These are phyloP conservation scores for Starmerella ratchasimensis DNA, from an alignment of 805 yeast genomes.

Conservation along the genomic window DNA sequence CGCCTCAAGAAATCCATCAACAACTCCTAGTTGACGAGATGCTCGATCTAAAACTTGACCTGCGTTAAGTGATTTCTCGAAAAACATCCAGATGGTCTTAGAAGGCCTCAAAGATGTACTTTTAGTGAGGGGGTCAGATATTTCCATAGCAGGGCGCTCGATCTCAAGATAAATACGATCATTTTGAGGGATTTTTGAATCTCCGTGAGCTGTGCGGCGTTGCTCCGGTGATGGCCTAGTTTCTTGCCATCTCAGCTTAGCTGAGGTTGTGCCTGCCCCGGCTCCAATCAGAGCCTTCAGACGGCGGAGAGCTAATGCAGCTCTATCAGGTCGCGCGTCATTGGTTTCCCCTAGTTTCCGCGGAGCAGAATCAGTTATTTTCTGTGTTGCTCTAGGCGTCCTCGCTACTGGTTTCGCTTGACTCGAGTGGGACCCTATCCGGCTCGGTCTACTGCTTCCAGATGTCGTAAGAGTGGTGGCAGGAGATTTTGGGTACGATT, in stretches of 20 bases:
- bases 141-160: constrained; percentile 17
- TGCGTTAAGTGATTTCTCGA: constrained; percentile 12
- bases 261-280: too few species aligned
- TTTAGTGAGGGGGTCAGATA: constrained; percentile 17
- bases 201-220: constrained; percentile 27
- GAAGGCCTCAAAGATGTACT: constrained; percentile 15
- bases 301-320: constrained; percentile 10
- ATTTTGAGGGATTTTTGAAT: constrained; percentile 22
- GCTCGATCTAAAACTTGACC: constrained; percentile 23
- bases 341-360: too few species aligned
- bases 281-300: constrained; percentile 9
- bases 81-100: constrained; percentile 21
- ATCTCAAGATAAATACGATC: constrained; percentile 27
- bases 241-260: neutral
- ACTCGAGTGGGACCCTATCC: too few species aligned
- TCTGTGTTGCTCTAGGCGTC: too few species aligned
- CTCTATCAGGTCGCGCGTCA: too few species aligned
- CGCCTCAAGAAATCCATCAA: neutral
- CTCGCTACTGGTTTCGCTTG: too few species aligned
- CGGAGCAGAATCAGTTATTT: too few species aligned
- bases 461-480: too few species aligned
- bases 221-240: constrained; percentile 3
- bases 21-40: constrained; percentile 17
- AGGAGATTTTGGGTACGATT: too few species aligned
- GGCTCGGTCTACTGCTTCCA: too few species aligned